These are phyloP conservation scores for Claviceps sp. DNA, from an alignment of 2,329 filamentous ascomycete species.

Conservation along the genomic window DNA sequence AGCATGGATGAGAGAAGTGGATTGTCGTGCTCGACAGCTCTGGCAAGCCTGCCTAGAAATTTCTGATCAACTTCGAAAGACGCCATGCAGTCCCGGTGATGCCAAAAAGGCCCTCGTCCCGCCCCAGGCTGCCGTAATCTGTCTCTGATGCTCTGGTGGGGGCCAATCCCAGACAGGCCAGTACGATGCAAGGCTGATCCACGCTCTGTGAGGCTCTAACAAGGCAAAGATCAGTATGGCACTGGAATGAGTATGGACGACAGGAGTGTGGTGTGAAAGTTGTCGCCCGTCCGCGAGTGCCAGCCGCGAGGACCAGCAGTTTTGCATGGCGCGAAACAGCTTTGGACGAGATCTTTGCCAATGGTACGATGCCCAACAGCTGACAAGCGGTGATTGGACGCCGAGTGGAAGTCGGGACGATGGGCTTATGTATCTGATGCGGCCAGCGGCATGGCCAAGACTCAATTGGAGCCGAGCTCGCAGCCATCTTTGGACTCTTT, in stretches of 20 bases:
- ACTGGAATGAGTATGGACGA: background rate
- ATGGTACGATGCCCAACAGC: conserved; percentile 2
- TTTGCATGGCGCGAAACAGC: background rate
- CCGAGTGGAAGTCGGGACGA: background rate
- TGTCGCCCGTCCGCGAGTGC: background rate
- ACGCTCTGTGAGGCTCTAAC: conserved; percentile 1
- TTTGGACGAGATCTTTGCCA: background rate
- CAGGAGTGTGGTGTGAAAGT: background rate
- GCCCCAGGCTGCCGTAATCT: background rate
- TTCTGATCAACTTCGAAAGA: conserved; percentile 96
- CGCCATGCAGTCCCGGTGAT: conserved; percentile 50
- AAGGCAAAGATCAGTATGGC: background rate
- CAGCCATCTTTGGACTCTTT: background rate
- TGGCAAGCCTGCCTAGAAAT: conserved; percentile 81
- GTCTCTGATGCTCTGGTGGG: background rate
- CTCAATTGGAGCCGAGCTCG: background rate
- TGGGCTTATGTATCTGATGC: background rate
- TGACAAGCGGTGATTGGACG: conserved; percentile 6
- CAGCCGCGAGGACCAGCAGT: background rate
- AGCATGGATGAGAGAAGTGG: conserved; percentile 69
- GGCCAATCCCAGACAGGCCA: background rate
- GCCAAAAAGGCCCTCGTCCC: background rate
- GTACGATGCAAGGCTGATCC: background rate
- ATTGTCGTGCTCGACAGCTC: conserved; percentile 63
- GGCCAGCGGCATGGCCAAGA: background rate